phyloP scores from a whole-genome alignment of 176 grass and related monocot genomes.

The Cymbopogon citratus region DNA sequence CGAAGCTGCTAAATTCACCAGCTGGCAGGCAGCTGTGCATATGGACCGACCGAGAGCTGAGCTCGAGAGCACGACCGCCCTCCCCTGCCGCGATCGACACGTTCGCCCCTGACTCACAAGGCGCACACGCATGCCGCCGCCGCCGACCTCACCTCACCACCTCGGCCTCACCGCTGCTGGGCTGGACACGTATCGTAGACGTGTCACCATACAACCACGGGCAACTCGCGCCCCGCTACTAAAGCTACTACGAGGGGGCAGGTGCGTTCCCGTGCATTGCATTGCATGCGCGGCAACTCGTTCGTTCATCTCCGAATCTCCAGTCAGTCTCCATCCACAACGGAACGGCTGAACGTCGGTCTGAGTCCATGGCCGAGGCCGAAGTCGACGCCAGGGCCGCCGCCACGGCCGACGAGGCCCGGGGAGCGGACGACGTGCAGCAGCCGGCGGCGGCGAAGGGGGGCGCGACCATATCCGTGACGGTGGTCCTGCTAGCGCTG shows the following conservation, averaged over 20 bases:
- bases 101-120: neutral
- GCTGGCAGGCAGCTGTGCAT: no score
- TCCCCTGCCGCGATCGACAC: neutral
- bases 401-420: neutral
- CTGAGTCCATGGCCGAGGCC: neutral
- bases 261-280: neutral
- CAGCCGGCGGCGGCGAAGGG: neutral
- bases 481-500: constrained; percentile 29
- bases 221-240: neutral
- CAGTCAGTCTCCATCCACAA: neutral
- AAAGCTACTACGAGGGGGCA: neutral
- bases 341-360: no score
- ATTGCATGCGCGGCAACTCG: neutral
- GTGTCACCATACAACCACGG: neutral
- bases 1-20: no score
- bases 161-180: neutral
- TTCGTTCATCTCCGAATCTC: neutral
- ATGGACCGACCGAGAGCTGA: no score
- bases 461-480: neutral
- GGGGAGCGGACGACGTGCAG: neutral
- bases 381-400: neutral
- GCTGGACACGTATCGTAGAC: neutral
- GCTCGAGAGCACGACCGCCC: no score
- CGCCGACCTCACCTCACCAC: neutral
- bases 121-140: neutral